Conservation (phyloP, 495 filamentous ascomycete species). For the Podospora fimiseda region DNA sequence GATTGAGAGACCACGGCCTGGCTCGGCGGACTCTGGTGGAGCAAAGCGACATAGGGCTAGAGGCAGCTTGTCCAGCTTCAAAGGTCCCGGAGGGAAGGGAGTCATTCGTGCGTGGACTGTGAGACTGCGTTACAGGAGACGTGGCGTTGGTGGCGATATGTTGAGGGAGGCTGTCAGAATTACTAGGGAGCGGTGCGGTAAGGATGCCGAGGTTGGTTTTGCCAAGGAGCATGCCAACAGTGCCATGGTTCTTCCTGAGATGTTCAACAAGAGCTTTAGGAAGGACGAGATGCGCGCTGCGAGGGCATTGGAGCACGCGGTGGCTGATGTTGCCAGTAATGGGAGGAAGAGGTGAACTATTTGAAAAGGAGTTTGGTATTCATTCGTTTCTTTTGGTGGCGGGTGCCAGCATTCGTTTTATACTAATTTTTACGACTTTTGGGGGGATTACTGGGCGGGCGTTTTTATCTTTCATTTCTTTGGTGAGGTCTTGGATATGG, state of each 20-base stretch:
- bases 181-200: constrained; percentile 51
- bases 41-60: constrained; percentile 20
- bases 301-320: constrained; percentile 43
- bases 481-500: background rate
- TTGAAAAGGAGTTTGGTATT: background rate
- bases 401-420: background rate
- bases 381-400: background rate
- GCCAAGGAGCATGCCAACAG: constrained; percentile 63
- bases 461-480: background rate
- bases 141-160: constrained; percentile 62
- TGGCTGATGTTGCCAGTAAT: constrained; percentile 32
- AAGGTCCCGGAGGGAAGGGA: constrained; percentile 35
- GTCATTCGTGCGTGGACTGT: constrained; percentile 75
- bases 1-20: constrained; percentile 24
- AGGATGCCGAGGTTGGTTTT: constrained; percentile 55
- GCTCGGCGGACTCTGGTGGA: background rate
- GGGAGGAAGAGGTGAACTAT: constrained; percentile 29
- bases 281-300: constrained; percentile 49
- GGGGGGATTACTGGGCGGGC: background rate
- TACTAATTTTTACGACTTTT: background rate
- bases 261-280: constrained; percentile 55
- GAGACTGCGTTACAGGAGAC: constrained; percentile 54
- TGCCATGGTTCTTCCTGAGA: constrained; percentile 49
- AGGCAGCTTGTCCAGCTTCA: constrained; percentile 19
- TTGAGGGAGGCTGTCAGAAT: constrained; percentile 58